Evolutionary conservation across 257 asterid species (phyloP).

Genomic region (Ehretia macrophylla): DNA sequence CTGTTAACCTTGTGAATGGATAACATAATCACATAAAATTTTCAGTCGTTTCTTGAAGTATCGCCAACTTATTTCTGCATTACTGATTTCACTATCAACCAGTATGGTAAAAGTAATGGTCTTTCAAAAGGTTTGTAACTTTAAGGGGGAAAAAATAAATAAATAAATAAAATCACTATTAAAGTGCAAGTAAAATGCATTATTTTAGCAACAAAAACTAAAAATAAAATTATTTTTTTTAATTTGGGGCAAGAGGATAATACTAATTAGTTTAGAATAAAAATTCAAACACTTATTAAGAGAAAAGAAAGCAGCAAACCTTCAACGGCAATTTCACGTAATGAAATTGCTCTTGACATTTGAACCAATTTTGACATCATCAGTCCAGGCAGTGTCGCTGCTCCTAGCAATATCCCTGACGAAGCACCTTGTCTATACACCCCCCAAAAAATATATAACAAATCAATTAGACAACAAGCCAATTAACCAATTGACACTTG

Average conservation of each 20-base stretch:
- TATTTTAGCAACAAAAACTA: too few relatives aligned
- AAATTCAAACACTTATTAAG: background rate
- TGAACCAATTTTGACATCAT: slow-evolving; percentile 76
- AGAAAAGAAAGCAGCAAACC: slow-evolving; percentile 30
- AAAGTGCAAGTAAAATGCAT: too few relatives aligned
- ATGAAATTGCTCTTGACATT: slow-evolving; percentile 45
- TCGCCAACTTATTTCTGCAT: too few relatives aligned
- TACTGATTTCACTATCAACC: too few relatives aligned
- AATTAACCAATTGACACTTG: background rate
- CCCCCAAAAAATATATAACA: background rate
- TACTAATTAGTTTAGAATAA: too few relatives aligned
- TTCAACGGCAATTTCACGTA: slow-evolving; percentile 36
- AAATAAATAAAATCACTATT: too few relatives aligned
- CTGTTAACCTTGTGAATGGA: background rate
- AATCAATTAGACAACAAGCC: slow-evolving; percentile 2
- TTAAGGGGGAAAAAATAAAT: too few relatives aligned
- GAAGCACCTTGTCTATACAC: slow-evolving; percentile 78
- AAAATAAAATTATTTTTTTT: too few relatives aligned
- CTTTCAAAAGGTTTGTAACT: too few relatives aligned
- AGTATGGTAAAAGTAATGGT: too few relatives aligned
- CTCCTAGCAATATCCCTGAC: slow-evolving; percentile 81
- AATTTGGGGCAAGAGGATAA: too few relatives aligned
- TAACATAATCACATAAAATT: background rate
- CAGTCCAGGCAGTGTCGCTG: slow-evolving; percentile 80
- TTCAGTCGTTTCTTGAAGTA: background rate